These are phyloP conservation scores for Penicillium fimorum DNA, from an alignment of 495 filamentous ascomycete species.

Conservation along the genomic window DNA sequence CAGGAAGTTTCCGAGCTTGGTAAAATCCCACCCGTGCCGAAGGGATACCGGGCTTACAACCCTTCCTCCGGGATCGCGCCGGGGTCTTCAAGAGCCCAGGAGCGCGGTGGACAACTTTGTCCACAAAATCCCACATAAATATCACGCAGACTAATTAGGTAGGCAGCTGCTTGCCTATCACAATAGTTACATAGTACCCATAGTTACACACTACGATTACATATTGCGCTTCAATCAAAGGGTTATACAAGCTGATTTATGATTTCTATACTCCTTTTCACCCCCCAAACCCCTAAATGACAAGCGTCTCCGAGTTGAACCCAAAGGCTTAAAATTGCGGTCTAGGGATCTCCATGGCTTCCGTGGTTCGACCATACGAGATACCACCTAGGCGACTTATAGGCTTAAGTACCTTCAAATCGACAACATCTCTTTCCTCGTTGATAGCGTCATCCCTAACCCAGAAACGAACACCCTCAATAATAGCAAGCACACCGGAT, in stretches of 20 bases:
- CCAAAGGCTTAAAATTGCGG: constrained; percentile 40
- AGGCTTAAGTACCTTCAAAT: constrained; percentile 69
- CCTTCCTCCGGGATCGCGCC: background rate
- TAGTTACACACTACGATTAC: background rate
- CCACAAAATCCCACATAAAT: background rate
- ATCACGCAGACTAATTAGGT: background rate
- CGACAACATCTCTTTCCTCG: constrained; percentile 67
- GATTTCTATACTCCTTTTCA: background rate
- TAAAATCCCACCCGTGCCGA: no score
- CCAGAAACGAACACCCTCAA: constrained; percentile 89
- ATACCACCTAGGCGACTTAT: constrained; percentile 82
- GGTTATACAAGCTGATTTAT: background rate
- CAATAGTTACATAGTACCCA: no score
- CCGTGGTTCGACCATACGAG: constrained; percentile 67
- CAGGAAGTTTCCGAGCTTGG: no score
- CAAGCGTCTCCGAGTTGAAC: background rate
- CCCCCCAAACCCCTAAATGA: background rate
- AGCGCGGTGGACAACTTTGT: background rate
- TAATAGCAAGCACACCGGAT: constrained; percentile 67
- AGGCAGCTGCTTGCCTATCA: no score
- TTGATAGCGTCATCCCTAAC: constrained; percentile 85
- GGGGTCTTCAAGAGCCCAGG: no score
- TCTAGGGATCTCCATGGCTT: constrained; percentile 74
- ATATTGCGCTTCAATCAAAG: background rate
- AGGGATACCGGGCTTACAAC: background rate